These are phyloP conservation scores for Rosa lucieae DNA, from an alignment of 306 rosid species.

Conservation along the genomic window DNA sequence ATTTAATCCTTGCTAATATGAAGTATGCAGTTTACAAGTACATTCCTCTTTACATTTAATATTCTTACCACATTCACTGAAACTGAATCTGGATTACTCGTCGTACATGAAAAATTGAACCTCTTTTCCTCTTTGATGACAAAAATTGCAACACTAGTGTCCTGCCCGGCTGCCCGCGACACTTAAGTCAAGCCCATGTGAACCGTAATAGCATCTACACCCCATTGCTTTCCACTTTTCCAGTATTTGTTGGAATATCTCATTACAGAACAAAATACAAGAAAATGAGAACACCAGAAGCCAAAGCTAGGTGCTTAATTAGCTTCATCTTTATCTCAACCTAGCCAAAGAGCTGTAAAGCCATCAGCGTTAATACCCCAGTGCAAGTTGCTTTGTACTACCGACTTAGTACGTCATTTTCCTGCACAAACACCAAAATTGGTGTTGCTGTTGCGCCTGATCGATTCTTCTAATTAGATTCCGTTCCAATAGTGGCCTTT, in stretches of 20 bases:
- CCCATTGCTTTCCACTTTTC: conserved; percentile 10
- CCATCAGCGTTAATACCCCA: background rate
- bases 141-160: background rate
- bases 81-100: background rate
- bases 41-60: background rate
- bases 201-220: background rate
- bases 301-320: background rate
- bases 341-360: conserved; percentile 7
- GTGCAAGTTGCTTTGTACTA: background rate
- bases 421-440: background rate
- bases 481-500: background rate
- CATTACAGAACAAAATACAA: conserved; percentile 14
- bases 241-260: conserved; percentile 13
- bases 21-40: background rate
- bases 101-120: background rate
- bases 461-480: background rate
- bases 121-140: background rate
- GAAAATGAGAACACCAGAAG: conserved; percentile 8
- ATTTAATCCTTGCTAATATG: too few relatives aligned
- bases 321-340: conserved; percentile 4
- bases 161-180: background rate
- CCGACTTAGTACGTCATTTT: background rate
- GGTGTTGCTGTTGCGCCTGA: background rate
- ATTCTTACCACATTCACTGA: background rate
- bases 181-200: conserved; percentile 22